Base-by-base conservation (phyloP, 1,284 basidiomycete species). In the Pseudozyma tsukubaensis region DNA sequence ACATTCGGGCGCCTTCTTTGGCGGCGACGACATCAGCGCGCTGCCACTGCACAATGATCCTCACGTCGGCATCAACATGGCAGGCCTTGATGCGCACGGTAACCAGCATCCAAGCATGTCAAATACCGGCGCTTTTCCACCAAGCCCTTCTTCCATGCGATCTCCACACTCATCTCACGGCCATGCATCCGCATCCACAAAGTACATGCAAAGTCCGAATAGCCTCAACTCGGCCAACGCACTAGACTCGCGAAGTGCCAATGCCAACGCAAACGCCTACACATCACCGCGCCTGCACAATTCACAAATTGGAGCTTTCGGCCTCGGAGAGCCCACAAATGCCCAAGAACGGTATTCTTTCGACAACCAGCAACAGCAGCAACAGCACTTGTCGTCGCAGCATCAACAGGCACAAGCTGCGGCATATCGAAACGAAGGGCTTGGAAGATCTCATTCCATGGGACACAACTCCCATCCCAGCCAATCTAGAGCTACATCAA, bases 31-130 rank as follows among this genome's bases (percentile, higher is more conserved):
- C 29, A 39, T 63, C 39, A 53, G 40, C 35, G 56, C 72, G 21
- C 54, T 75, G 13, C 72, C 67, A 34, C 67, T 71, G 19, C 66
- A 69, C 52, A 65, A 65, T 44, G 67, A 75, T 48, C 63, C 67
- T 14, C 72, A 75, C 53, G 72, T 75, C 35, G 72, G 72, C 53
- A 75, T 75, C 72, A 75, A 75, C 60, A 75, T 75, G 72, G 37
- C 67, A 4, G 62, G 62, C 19, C 56, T 70, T 36, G 67, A 75
- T 39, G n/a, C 55, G 29, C 21, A 67, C 1, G 44, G 44, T 29
- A 54, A 29, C 12, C 68, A 71, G 24, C 68, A 65, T 59, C 50
- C 65, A 3, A 44, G 39, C 18, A 37, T 59, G 42, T 43, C 55
- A 6, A n/a, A 51, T 0, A n/a, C 14, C 10, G 59, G 40, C 32